A percentile compares a stretch with the other conserved stretches of the same genome.
These are phyloP conservation scores for Firmiana major DNA, from an alignment of 345 rosid genomes.

Conservation along the genomic window DNA sequence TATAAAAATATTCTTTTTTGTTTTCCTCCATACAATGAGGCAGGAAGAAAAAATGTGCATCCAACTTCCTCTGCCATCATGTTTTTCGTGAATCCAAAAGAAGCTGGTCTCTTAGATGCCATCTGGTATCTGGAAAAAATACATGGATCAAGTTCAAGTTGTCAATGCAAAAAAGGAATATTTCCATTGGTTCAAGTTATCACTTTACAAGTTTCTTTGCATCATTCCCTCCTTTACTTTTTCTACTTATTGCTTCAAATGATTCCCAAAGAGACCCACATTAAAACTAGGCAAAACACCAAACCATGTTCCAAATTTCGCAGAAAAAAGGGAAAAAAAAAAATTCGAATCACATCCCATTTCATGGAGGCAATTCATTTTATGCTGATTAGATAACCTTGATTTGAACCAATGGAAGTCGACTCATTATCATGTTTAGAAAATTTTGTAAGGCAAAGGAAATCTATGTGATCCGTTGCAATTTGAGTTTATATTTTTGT, in stretches of 20 bases:
- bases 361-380: slow-evolving; percentile 13
- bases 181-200: slow-evolving; percentile 10
- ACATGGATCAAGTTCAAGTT: neutral
- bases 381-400: slow-evolving; percentile 33
- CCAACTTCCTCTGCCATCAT: slow-evolving; percentile 8
- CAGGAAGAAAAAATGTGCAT: neutral
- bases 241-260: slow-evolving; percentile 13
- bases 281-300: neutral
- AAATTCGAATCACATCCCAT: slow-evolving; percentile 16
- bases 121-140: neutral
- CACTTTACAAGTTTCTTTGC: slow-evolving; percentile 14
- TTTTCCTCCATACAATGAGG: slow-evolving; percentile 9
- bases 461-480: neutral
- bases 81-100: slow-evolving; percentile 9
- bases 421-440: slow-evolving; percentile 26
- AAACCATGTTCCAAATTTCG: neutral
- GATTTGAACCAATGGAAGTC: slow-evolving; percentile 37
- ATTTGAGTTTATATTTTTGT: neutral
- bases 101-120: slow-evolving; percentile 14
- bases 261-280: slow-evolving; percentile 17
- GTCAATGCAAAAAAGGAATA: neutral
- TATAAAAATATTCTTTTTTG: neutral
- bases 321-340: neutral
- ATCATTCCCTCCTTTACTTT: slow-evolving; percentile 8
- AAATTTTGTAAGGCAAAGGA: neutral